These are phyloP conservation scores for Centrapalus pauciflorus DNA, from an alignment of 129 eudicot genomes.

Conservation along the genomic window DNA sequence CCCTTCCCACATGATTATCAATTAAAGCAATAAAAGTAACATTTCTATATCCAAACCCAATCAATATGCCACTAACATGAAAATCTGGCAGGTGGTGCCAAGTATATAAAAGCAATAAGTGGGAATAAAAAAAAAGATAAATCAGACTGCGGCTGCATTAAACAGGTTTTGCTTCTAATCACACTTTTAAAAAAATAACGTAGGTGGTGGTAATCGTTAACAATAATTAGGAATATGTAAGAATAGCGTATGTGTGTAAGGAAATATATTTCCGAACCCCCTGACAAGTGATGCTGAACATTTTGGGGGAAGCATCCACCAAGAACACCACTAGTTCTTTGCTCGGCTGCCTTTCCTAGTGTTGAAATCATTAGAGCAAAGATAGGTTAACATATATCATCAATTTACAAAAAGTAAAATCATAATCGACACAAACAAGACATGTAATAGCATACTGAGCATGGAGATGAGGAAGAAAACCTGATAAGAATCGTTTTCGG, in stretches of 20 bases:
- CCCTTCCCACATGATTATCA: too few relatives aligned
- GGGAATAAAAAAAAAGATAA: neutral
- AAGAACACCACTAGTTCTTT: constrained; percentile 77
- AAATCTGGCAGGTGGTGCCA: too few relatives aligned
- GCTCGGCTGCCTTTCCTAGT: constrained; percentile 56
- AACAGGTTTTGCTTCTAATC: neutral
- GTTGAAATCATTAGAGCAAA: neutral
- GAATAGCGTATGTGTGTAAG: neutral
- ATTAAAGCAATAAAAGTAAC: too few relatives aligned
- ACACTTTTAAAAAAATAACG: neutral
- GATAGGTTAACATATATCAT: neutral
- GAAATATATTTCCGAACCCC: constrained; percentile 36
- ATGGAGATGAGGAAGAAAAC: constrained; percentile 12
- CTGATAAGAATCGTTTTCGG: constrained; percentile 52
- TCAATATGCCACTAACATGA: too few relatives aligned
- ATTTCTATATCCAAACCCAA: too few relatives aligned
- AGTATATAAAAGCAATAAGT: too few relatives aligned
- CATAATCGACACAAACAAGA: neutral
- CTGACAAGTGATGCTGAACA: constrained; percentile 60
- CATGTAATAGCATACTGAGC: neutral
- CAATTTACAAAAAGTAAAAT: neutral
- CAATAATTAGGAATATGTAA: neutral
- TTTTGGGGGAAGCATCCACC: constrained; percentile 94
- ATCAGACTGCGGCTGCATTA: neutral
- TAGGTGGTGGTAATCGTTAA: neutral